phyloP scores from a whole-genome alignment of 805 yeast genomes.

The Zygoascus bituminiphila region DNA sequence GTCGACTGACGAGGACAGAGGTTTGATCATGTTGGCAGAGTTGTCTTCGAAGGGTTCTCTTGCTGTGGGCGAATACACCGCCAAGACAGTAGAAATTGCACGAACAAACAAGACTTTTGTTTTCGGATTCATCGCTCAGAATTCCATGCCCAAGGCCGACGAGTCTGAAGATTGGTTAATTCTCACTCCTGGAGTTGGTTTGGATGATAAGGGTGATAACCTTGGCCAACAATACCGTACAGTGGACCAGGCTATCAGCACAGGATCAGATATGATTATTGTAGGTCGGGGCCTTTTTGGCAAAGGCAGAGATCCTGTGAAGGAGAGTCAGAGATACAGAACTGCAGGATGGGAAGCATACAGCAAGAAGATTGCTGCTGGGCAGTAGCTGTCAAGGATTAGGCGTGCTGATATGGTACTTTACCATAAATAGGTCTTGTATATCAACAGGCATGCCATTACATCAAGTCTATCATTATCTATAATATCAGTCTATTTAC shows the following conservation, averaged over 20 bases:
- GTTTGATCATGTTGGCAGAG: conserved; percentile 91
- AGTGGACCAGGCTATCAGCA: conserved; percentile 70
- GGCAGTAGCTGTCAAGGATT: background rate
- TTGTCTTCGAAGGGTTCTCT: conserved; percentile 88
- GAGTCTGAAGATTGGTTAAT: conserved; percentile 92
- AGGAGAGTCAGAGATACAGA: conserved; percentile 81
- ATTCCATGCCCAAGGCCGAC: conserved; percentile 56
- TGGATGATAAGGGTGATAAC: conserved; percentile 92
- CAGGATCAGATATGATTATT: conserved; percentile 91
- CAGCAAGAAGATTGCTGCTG: conserved; percentile 10
- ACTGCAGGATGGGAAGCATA: conserved; percentile 96
- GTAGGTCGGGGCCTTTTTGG: conserved; percentile 98
- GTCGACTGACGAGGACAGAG: conserved; percentile 60
- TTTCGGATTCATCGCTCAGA: conserved; percentile 93
- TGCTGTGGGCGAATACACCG: conserved; percentile 87
- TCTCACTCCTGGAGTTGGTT: conserved; percentile 98
- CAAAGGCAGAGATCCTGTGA: conserved; percentile 83
- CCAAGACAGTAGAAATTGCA: conserved; percentile 82
- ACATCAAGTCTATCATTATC: background rate
- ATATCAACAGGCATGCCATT: no score
- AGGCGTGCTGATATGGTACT: background rate
- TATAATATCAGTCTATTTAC: conserved; percentile 2
- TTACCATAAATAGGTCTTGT: no score
- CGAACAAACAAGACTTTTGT: conserved; percentile 81
- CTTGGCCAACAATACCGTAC: conserved; percentile 96